These are phyloP conservation scores for Amphicarpaea edgeworthii DNA, from an alignment of 306 rosid species.

Conservation along the genomic window DNA sequence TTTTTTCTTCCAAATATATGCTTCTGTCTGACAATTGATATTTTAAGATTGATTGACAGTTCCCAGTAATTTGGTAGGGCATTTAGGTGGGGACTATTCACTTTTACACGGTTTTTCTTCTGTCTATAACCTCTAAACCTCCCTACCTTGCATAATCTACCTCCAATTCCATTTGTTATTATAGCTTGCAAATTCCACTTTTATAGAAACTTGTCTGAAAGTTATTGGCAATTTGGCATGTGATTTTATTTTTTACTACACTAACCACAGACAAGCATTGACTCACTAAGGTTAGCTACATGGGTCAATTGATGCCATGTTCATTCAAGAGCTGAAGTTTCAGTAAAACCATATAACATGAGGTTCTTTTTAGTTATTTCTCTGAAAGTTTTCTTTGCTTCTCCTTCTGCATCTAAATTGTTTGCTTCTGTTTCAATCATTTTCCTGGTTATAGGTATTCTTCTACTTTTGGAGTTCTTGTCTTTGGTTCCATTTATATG, in stretches of 20 bases:
- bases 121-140: not conserved
- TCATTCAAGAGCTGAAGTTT: conserved; percentile 2
- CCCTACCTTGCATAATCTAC: not conserved
- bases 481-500: not conserved
- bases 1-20: not conserved
- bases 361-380: conserved; percentile 8
- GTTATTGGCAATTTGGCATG: not conserved
- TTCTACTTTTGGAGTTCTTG: not conserved
- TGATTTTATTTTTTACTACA: not conserved
- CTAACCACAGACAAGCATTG: not conserved
- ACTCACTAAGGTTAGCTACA: not conserved
- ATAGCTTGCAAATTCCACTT: not conserved
- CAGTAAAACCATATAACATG: not conserved
- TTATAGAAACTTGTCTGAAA: not conserved
- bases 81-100: conserved; percentile 1
- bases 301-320: conserved; percentile 8
- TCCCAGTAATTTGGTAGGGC: conserved; percentile 4
- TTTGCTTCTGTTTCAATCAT: conserved; percentile 12
- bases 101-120: not conserved
- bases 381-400: not conserved
- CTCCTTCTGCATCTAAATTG: not conserved
- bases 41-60: conserved; percentile 1
- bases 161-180: not conserved
- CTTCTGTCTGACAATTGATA: not conserved
- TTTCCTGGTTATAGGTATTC: conserved; percentile 2